phyloP scores from a whole-genome alignment of 495 filamentous ascomycete species.

The Clavariopsis aquatica region DNA sequence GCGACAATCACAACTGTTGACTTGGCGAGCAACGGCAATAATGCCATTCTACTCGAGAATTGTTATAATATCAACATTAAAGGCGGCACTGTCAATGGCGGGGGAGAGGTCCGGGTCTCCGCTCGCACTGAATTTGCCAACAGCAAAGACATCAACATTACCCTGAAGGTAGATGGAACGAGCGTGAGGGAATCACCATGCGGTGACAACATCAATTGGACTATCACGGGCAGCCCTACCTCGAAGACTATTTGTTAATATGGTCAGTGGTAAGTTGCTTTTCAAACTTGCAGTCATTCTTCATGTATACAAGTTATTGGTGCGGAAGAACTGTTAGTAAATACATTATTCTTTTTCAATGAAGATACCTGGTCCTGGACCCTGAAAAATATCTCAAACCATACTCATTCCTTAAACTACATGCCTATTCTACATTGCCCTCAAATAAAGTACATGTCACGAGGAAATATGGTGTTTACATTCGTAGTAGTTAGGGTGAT shows the following conservation, averaged over 20 bases:
- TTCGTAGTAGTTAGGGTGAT: no score
- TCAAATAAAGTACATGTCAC: no score
- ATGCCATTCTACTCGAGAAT: slow-evolving; percentile 53
- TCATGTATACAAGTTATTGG: no score
- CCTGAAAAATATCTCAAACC: no score
- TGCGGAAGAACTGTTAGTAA: no score
- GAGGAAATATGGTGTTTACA: no score
- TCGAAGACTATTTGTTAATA: slow-evolving; percentile 46
- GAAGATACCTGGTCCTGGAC: no score
- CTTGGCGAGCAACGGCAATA: slow-evolving; percentile 51
- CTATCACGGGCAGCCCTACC: slow-evolving; percentile 44
- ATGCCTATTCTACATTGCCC: no score
- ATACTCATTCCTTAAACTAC: no score
- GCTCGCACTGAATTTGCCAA: slow-evolving; percentile 51
- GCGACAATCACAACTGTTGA: slow-evolving; percentile 46
- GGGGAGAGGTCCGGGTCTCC: slow-evolving; percentile 50
- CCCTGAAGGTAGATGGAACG: slow-evolving; percentile 46
- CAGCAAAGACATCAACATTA: slow-evolving; percentile 48
- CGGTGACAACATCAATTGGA: slow-evolving; percentile 49
- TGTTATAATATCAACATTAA: slow-evolving; percentile 51
- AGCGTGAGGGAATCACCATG: slow-evolving; percentile 51
- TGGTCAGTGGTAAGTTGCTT: no score
- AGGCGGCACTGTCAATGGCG: slow-evolving; percentile 49
- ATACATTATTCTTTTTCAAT: no score
- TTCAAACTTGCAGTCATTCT: no score